These are phyloP conservation scores for Aspergillus ustus DNA, from an alignment of 2,329 filamentous ascomycete genomes.

Conservation along the genomic window DNA sequence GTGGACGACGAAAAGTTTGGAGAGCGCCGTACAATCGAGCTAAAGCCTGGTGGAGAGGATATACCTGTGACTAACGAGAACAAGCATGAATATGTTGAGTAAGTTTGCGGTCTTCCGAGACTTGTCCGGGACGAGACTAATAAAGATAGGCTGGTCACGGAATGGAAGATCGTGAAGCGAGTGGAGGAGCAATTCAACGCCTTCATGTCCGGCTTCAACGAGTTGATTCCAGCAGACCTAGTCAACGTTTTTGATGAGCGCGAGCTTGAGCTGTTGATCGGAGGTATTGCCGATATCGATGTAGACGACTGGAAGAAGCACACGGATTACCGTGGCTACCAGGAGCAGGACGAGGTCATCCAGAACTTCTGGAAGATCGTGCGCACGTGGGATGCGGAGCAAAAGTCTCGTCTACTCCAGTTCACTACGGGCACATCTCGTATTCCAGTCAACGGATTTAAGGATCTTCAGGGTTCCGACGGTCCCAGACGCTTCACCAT, in stretches of 20 bases:
- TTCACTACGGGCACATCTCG: slow-evolving; percentile 97
- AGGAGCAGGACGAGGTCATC: slow-evolving; percentile 95
- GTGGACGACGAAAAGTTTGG: slow-evolving; percentile 98
- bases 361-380: slow-evolving; percentile 98
- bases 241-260: slow-evolving; percentile 99
- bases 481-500: slow-evolving; percentile 95
- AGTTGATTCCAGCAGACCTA: slow-evolving; percentile 92
- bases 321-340: slow-evolving; percentile 98
- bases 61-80: slow-evolving; percentile 98
- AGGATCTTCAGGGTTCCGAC: slow-evolving; percentile 96
- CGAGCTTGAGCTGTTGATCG: slow-evolving; percentile 93
- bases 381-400: slow-evolving; percentile 94
- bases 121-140: slow-evolving; percentile 1
- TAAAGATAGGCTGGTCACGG: slow-evolving; percentile 75
- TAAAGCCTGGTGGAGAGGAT: slow-evolving; percentile 86
- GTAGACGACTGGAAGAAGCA: slow-evolving; percentile 99
- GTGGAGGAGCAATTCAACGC: slow-evolving; percentile 98
- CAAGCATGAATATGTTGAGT: slow-evolving; percentile 98
- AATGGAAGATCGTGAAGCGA: slow-evolving; percentile 99
- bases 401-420: slow-evolving; percentile 93
- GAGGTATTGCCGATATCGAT: slow-evolving; percentile 99
- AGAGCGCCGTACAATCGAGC: slow-evolving; percentile 88
- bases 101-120: slow-evolving; percentile 39
- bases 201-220: slow-evolving; percentile 96
- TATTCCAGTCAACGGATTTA: slow-evolving; percentile 99